A percentile compares a stretch with the other conserved stretches of the same genome.
These are phyloP conservation scores for Edaphochlamys debaryana DNA, from an alignment of 139 green algal species.

Conservation along the genomic window DNA sequence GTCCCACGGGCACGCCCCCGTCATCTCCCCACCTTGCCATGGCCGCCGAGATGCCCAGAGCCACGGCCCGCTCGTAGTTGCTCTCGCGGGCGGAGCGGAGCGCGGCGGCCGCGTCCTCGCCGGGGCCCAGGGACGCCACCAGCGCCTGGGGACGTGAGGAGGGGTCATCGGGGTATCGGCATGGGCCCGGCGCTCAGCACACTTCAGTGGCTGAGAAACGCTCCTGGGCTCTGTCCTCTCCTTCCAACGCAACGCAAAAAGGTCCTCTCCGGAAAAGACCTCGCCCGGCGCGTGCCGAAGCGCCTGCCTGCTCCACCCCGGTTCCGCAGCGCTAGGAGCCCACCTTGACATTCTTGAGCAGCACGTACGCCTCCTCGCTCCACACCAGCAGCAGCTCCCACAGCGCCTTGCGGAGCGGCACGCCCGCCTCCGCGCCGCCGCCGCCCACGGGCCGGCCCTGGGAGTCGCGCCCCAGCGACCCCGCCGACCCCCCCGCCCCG, in stretches of 20 bases:
- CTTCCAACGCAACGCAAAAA: no score
- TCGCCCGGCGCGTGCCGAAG: no score
- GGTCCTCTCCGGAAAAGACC: no score
- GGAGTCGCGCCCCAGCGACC: slow-evolving; percentile 1
- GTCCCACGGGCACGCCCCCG: no score
- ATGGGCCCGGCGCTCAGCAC: no score
- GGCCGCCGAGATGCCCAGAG: slow-evolving; percentile 10
- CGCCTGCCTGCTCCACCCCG: no score
- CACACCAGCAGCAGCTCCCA: slow-evolving; percentile 71
- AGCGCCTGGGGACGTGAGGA: background rate
- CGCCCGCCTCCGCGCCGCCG: background rate
- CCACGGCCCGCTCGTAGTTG: slow-evolving; percentile 20
- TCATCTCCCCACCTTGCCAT: slow-evolving; percentile 15
- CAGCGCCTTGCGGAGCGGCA: slow-evolving; percentile 54
- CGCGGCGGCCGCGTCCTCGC: background rate
- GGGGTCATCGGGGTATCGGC: background rate
- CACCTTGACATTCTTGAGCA: slow-evolving; percentile 40
- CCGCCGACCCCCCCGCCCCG: background rate
- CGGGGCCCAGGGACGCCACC: background rate
- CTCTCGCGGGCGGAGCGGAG: background rate
- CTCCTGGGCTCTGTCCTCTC: no score
- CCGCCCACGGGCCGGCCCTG: background rate
- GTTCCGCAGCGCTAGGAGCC: no score
- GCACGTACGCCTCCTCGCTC: slow-evolving; percentile 61
- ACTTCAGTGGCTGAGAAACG: no score